A percentile compares a stretch with the other conserved stretches of the same genome.
These are phyloP conservation scores for Cyclotella atomus DNA, from an alignment of 108 stramenopile species.

Conservation along the genomic window DNA sequence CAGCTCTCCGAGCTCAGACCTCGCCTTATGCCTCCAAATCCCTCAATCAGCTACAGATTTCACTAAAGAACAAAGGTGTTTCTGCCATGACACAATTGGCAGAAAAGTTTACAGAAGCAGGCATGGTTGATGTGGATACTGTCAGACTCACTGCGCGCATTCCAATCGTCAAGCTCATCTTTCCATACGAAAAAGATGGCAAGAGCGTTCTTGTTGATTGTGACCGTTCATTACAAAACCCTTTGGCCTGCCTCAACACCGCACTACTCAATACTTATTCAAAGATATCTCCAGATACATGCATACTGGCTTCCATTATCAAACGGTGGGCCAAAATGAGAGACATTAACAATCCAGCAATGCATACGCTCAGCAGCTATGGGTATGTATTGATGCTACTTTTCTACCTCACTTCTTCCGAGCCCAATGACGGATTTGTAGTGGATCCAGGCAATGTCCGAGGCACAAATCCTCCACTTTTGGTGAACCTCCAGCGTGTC, in stretches of 20 bases:
- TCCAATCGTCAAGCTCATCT: slow-evolving; percentile 93
- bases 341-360: slow-evolving; percentile 93
- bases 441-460: slow-evolving; percentile 5
- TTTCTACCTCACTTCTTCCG: slow-evolving; percentile 90
- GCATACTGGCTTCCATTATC: slow-evolving; percentile 90
- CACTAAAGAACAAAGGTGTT: slow-evolving; percentile 59
- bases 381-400: slow-evolving; percentile 96
- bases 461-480: slow-evolving; percentile 69
- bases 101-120: slow-evolving; percentile 58
- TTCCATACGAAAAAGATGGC: slow-evolving; percentile 62
- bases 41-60: slow-evolving; percentile 53
- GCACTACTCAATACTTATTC: slow-evolving; percentile 86
- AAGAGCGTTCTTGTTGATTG: slow-evolving; percentile 83
- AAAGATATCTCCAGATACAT: slow-evolving; percentile 75
- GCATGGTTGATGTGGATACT: slow-evolving; percentile 90
- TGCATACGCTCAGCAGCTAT: slow-evolving; percentile 95
- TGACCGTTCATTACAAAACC: slow-evolving; percentile 96
- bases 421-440: slow-evolving; percentile 60
- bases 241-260: slow-evolving; percentile 96
- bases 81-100: slow-evolving; percentile 81
- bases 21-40: slow-evolving; percentile 86
- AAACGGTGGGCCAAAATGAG: slow-evolving; percentile 97
- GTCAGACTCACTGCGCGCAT: slow-evolving; percentile 94
- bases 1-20: slow-evolving; percentile 75
- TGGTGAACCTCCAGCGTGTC: slow-evolving; percentile 96